Percentiles rank a stretch among this genome's conserved stretches.
Conservation (phyloP, 148 eudicot genomes). For the Chenopodium quinoa region DNA sequence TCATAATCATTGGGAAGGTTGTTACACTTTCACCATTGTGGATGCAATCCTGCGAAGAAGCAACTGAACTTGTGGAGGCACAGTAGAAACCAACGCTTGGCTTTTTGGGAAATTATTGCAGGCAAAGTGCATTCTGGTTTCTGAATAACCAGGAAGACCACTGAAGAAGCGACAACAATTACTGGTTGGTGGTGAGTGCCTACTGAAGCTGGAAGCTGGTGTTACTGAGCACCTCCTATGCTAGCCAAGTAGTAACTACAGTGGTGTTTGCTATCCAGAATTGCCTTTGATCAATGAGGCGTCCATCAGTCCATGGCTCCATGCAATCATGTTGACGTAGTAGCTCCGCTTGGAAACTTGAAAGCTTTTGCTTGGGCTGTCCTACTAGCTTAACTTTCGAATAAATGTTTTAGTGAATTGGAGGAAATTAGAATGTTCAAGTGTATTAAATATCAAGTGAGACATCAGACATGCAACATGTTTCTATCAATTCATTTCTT, state of each 20-base stretch:
- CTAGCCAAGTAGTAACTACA: neutral
- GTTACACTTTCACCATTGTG: slow-evolving; percentile 91
- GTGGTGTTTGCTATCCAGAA: neutral
- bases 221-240: neutral
- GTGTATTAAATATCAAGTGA: neutral
- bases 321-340: neutral
- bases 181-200: neutral
- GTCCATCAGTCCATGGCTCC: too few species aligned
- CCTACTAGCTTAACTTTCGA: neutral
- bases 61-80: slow-evolving; percentile 27
- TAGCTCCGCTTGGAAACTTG: neutral
- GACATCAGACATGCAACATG: neutral
- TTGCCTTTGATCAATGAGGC: neutral
- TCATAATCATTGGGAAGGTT: slow-evolving; percentile 90
- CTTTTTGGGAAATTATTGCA: too few species aligned
- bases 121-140: neutral
- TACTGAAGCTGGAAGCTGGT: neutral
- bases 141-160: neutral
- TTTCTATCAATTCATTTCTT: neutral
- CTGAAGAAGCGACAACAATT: neutral
- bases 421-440: neutral
- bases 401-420: neutral
- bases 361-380: neutral
- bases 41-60: slow-evolving; percentile 38
- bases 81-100: slow-evolving; percentile 13